These are phyloP conservation scores for Lithohypha guttulata DNA, from an alignment of 2,329 filamentous ascomycete genomes.

Conservation along the genomic window DNA sequence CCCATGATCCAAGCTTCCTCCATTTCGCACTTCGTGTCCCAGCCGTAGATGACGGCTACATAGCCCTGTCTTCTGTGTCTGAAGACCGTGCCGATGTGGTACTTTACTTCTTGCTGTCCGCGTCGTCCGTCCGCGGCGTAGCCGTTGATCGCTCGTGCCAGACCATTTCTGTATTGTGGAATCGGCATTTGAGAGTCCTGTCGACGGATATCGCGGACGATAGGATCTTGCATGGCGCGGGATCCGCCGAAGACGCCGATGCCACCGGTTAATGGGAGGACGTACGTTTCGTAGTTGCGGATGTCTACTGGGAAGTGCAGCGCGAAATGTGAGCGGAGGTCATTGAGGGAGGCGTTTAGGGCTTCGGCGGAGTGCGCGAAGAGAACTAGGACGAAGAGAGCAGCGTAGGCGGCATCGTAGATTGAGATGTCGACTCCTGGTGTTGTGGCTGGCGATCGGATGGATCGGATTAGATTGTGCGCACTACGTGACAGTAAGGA, in stretches of 20 bases:
- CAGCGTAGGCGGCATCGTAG: constrained; percentile 54
- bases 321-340: constrained; percentile 54
- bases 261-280: constrained; percentile 50
- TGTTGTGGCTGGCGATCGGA: constrained; percentile 42
- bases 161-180: constrained; percentile 14
- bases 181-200: constrained; percentile 39
- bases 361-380: constrained; percentile 35
- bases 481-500: constrained; percentile 65
- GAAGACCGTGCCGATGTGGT: constrained; percentile 73
- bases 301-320: constrained; percentile 60
- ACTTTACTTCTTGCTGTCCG: constrained; percentile 41
- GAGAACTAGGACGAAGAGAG: constrained; percentile 59
- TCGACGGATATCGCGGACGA: constrained; percentile 45
- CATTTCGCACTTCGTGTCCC: constrained; percentile 54
- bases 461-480: constrained; percentile 68
- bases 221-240: constrained; percentile 36
- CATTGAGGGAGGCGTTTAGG: constrained; percentile 52
- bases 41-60: constrained; percentile 75
- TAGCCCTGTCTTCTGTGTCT: constrained; percentile 71
- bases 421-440: neutral
- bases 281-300: constrained; percentile 57
- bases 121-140: constrained; percentile 36
- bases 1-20: constrained; percentile 54
- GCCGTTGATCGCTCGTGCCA: constrained; percentile 26
- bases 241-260: constrained; percentile 31